These are phyloP conservation scores for Parathielavia appendiculata DNA, from an alignment of 495 filamentous ascomycete genomes.

Conservation along the genomic window DNA sequence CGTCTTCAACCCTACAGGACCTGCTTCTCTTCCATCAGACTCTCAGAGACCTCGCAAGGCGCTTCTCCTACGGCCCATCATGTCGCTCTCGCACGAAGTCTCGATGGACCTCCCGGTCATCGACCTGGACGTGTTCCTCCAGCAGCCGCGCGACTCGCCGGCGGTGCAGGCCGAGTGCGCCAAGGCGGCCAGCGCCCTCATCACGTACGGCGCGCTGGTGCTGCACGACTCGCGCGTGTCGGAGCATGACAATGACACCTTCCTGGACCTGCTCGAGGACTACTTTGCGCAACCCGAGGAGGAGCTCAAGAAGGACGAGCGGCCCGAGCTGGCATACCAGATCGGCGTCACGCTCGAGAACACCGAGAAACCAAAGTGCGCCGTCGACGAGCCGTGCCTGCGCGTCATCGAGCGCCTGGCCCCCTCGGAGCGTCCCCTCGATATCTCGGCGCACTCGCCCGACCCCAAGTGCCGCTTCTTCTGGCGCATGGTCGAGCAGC, in stretches of 20 bases:
- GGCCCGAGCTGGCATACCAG: conserved; percentile 47
- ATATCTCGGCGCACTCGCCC: conserved; percentile 41
- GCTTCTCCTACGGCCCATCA: background rate
- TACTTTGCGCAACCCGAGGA: conserved; percentile 49
- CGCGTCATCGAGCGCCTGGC: conserved; percentile 43
- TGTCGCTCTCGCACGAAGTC: conserved; percentile 17
- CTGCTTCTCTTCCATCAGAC: background rate
- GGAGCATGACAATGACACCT: conserved; percentile 43
- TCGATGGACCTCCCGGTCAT: conserved; percentile 51
- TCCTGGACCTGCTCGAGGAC: conserved; percentile 51
- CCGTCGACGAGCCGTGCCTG: conserved; percentile 49
- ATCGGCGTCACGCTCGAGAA: conserved; percentile 51
- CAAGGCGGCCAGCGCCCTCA: conserved; percentile 42
- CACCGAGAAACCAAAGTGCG: conserved; percentile 52
- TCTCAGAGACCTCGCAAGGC: background rate
- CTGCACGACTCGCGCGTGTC: conserved; percentile 50
- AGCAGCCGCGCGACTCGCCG: conserved; percentile 29
- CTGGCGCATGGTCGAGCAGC: conserved; percentile 44
- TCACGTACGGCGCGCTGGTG: conserved; percentile 46
- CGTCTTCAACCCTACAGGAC: no score
- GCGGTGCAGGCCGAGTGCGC: conserved; percentile 42
- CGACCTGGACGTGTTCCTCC: conserved; percentile 47
- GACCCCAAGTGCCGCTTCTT: conserved; percentile 51
- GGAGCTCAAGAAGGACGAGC: conserved; percentile 39
- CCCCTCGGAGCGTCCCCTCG: conserved; percentile 44